Base-by-base conservation (phyloP, 257 asterid species). In the Nicotiana benthamiana region DNA sequence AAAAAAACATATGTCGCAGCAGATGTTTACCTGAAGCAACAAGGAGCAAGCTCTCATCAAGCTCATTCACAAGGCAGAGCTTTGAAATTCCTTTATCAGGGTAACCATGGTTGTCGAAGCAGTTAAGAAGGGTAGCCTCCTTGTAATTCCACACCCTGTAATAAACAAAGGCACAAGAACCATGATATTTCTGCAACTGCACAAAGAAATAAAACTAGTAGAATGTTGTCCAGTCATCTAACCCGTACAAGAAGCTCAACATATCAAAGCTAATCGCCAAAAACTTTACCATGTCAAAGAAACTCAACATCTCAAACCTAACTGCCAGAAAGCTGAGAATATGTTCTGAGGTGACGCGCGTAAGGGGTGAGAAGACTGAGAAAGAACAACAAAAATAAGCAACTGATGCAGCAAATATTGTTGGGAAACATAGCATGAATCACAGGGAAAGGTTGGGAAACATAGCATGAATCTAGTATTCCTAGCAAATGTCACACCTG, bases 21-120 rank as follows among this genome's bases (percentile, higher is more conserved):
- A 77, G 87, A 80, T 40, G 79, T 70, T 87, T 89, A 93, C 97
- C 87, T 89, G 97, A 93, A 81, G 97, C 97, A 85, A 91, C 93
- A 75, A 93, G 93, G 82, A 93, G 94, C 88, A 93, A 82, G 85
- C 90, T 89, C 81, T 91, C 97, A 17, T 90, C 93, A 77, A 90
- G 85, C 86, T 93, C 97, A 86, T 93, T 91, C 79, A 93, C 86
- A 68, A 93, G 97, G 83, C 93, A 93, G 54, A 93, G 86, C 86
- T 93, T 93, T 48, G 97, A 90, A 83, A 91, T 83, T 79, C 95
- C 93, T 85, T 88, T 86, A 81, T 88, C 96, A 65, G 91, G 91
- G 87, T 86, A 88, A 79, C 80, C 90, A 86, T 93, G 96, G 86
- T 93, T 93, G 85, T 86, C 81, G 70, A 91, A 93, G 85, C 90